phyloP scores from a whole-genome alignment of 306 rosid genomes.

The Sphenostylis stenocarpa region DNA sequence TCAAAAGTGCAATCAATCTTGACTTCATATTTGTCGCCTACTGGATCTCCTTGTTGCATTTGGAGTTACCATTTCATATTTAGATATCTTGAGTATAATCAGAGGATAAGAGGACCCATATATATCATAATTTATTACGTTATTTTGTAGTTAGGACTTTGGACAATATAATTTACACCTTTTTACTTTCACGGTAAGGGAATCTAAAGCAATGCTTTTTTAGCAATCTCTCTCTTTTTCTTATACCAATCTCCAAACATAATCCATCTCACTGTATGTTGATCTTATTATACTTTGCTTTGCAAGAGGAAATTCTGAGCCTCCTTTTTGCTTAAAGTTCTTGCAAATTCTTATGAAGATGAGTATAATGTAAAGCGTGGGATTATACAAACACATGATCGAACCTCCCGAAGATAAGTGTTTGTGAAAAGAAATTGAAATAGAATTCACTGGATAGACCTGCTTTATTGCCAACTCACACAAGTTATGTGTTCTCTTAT shows the following conservation, averaged over 20 bases:
- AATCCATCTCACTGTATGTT: constrained; percentile 62
- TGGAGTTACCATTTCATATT: neutral
- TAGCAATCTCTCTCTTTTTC: constrained; percentile 40
- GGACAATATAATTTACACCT: constrained; percentile 27
- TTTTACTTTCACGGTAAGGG: constrained; percentile 37
- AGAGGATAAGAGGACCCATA: neutral
- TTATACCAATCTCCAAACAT: constrained; percentile 59
- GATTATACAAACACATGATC: constrained; percentile 14
- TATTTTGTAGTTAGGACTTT: constrained; percentile 24
- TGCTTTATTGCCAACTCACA: neutral
- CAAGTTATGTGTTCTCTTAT: too few relatives aligned
- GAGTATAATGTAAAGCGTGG: neutral
- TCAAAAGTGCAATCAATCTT: constrained; percentile 12
- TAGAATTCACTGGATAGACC: neutral
- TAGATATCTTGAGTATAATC: neutral
- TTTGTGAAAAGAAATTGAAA: constrained; percentile 8
- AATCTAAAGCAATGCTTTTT: constrained; percentile 52
- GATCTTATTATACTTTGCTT: constrained; percentile 63
- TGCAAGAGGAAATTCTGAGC: constrained; percentile 42
- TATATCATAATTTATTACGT: neutral
- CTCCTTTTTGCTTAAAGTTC: constrained; percentile 28
- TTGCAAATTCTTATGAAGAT: neutral
- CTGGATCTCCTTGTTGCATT: neutral
- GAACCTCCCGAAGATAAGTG: neutral
- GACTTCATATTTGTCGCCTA: constrained; percentile 12